phyloP scores from a whole-genome alignment of 108 stramenopile species.

The Mayamaea pseudoterrestris region DNA sequence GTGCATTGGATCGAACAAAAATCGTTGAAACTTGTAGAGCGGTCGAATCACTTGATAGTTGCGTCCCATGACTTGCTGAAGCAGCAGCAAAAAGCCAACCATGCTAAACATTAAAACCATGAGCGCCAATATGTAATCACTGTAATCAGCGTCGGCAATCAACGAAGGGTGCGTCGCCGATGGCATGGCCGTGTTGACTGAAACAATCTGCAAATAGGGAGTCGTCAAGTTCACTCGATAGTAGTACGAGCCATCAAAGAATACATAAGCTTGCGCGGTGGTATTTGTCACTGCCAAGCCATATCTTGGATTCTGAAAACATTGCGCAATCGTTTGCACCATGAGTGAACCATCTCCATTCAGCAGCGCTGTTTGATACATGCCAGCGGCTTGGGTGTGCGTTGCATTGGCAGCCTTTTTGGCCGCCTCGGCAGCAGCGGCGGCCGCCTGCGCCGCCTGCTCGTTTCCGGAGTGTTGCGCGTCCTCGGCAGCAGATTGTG shows the following conservation, averaged over 20 bases:
- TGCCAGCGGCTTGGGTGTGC: constrained; percentile 33
- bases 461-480: constrained; percentile 27
- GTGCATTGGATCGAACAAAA: constrained; percentile 36
- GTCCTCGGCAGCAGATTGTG: constrained; percentile 26
- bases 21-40: constrained; percentile 25
- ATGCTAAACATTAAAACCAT: constrained; percentile 12
- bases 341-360: constrained; percentile 63
- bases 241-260: constrained; percentile 53
- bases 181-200: constrained; percentile 15
- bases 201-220: constrained; percentile 43
- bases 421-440: constrained; percentile 34
- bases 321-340: constrained; percentile 37
- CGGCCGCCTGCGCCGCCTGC: constrained; percentile 26
- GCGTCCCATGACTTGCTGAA: constrained; percentile 29
- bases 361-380: constrained; percentile 29
- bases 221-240: constrained; percentile 54
- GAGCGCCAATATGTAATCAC: constrained; percentile 38
- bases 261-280: constrained; percentile 41
- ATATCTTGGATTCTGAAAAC: constrained; percentile 63
- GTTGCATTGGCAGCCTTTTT: constrained; percentile 66
- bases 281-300: constrained; percentile 20
- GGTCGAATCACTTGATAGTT: constrained; percentile 6
- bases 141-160: constrained; percentile 13
- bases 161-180: constrained; percentile 2
- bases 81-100: constrained; percentile 16